Evolutionary conservation across 164 flowering plant genomes (phyloP).

Genomic region (Macadamia tetraphylla): DNA sequence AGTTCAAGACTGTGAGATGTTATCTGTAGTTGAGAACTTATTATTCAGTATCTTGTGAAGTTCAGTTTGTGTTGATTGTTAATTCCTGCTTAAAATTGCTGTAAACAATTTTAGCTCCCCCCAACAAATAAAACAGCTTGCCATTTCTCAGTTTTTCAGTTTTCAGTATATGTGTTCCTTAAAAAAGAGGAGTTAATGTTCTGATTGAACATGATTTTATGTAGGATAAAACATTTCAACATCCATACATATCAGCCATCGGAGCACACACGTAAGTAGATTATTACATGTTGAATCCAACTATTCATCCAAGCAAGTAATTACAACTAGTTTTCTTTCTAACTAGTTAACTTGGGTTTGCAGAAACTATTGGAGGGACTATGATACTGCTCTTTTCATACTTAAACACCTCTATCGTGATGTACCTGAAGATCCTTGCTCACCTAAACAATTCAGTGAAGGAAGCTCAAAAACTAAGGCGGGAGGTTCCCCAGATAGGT

Average conservation of each 20-base stretch:
- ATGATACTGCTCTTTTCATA: conserved; percentile 89
- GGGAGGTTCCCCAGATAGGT: conserved; percentile 23
- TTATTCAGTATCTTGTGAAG: too few species aligned
- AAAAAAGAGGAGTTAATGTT: too few species aligned
- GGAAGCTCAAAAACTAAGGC: conserved; percentile 18
- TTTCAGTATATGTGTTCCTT: background rate
- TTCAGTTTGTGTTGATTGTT: too few species aligned
- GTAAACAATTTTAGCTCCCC: background rate
- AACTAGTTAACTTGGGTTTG: background rate
- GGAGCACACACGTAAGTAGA: conserved; percentile 87
- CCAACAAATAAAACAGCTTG: background rate
- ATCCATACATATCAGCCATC: conserved; percentile 71
- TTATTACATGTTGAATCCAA: background rate
- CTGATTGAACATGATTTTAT: conserved; percentile 4
- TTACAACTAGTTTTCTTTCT: background rate
- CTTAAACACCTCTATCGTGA: conserved; percentile 77
- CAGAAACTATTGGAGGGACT: conserved; percentile 97
- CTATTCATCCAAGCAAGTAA: too few species aligned
- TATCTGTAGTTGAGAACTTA: too few species aligned
- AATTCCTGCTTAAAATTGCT: too few species aligned
- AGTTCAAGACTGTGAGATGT: too few species aligned
- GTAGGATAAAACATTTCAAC: conserved; percentile 94
- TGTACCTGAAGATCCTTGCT: conserved; percentile 65
- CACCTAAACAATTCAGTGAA: conserved; percentile 19
- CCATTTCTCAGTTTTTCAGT: background rate